phyloP scores from a whole-genome alignment of 148 eudicot species.

The Rhododendron ovatum region DNA sequence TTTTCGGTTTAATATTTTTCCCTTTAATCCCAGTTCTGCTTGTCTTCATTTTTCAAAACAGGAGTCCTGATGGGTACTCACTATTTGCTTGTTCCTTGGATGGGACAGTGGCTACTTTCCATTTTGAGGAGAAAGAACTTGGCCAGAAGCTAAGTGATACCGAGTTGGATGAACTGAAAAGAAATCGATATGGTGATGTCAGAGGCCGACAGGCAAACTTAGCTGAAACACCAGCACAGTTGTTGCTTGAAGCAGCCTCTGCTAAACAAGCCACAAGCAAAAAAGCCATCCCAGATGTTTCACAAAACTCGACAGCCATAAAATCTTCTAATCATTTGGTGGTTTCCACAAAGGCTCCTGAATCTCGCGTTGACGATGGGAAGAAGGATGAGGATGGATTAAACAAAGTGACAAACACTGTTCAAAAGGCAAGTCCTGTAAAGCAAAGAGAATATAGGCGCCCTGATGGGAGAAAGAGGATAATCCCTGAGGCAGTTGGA shows the following conservation, averaged over 20 bases:
- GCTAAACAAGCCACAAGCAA: slow-evolving; percentile 56
- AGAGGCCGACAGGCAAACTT: slow-evolving; percentile 83
- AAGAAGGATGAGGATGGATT: slow-evolving; percentile 47
- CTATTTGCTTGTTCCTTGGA: slow-evolving; percentile 95
- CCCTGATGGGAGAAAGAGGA: slow-evolving; percentile 94
- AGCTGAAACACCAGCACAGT: slow-evolving; percentile 93
- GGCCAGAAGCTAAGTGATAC: slow-evolving; percentile 73
- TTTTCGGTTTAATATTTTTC: background rate
- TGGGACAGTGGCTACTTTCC: slow-evolving; percentile 87
- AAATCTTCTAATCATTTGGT: slow-evolving; percentile 46
- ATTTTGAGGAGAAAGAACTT: slow-evolving; percentile 80
- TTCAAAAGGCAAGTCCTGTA: slow-evolving; percentile 70
- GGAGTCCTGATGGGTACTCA: slow-evolving; percentile 99
- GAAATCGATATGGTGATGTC: slow-evolving; percentile 91
- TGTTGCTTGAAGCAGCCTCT: slow-evolving; percentile 91
- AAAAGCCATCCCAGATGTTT: slow-evolving; percentile 40
- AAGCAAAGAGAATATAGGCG: slow-evolving; percentile 97
- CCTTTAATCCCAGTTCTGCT: background rate
- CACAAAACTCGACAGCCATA: slow-evolving; percentile 29
- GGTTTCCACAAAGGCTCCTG: slow-evolving; percentile 35
- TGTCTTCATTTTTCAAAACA: slow-evolving; percentile 20
- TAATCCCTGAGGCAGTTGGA: slow-evolving; percentile 96
- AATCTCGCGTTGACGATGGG: slow-evolving; percentile 47
- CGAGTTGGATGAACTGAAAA: slow-evolving; percentile 75
- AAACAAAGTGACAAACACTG: slow-evolving; percentile 44